Base-by-base conservation (phyloP, 345 rosid species). In the Dipteronia dyeriana region DNA sequence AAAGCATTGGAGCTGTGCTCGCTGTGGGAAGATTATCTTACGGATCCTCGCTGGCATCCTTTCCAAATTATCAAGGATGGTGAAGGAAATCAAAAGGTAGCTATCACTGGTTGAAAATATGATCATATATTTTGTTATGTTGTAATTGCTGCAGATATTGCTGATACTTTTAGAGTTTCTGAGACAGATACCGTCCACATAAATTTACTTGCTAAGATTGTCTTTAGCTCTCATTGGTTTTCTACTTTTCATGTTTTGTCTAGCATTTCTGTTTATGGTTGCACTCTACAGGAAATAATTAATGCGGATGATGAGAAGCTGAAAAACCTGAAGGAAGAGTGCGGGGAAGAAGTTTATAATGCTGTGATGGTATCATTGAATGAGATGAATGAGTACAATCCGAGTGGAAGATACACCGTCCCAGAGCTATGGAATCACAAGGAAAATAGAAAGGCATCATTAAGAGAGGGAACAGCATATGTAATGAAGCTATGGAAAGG, bases 1-100 rank as follows among this genome's bases (percentile, higher is more conserved):
- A 82, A 80, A 78, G 88, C 88, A 7, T 64, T 29, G 5, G 78
- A 83, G 76, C 70, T 87, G 54, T 86, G 91, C 75, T 88, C 92
- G 16, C 9, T 31, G 2, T 91, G 91, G 95, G 88, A 85, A 69
- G 57, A 38, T 0, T 41, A 74, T 71, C 75, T 91, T 2, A 78
- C 82, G 66, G 85, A 91, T 79, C 82, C 88, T 9, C 71, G 59
- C 8, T 91, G 94, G 90, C 66, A 68, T 74, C 94, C 97, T 29
- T 91, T 89, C 62, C 87, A 69, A 71, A 57, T 81, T 69, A 66
- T 86, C 23, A 62, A 53, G 39, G 83, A 64, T 60, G 20, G 65
- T 9, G 76, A 74, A n/a, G 90, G 82, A 70, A 60, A 80, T 1
- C 7, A 3, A 31, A 77, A 75, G 88, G 90, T 86, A 41, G 45